Percentiles rank a stretch among this genome's conserved stretches.
Evolutionary conservation across 352 stramenopile species (phyloP).

Genomic region (Phytopythium sindhum): DNA sequence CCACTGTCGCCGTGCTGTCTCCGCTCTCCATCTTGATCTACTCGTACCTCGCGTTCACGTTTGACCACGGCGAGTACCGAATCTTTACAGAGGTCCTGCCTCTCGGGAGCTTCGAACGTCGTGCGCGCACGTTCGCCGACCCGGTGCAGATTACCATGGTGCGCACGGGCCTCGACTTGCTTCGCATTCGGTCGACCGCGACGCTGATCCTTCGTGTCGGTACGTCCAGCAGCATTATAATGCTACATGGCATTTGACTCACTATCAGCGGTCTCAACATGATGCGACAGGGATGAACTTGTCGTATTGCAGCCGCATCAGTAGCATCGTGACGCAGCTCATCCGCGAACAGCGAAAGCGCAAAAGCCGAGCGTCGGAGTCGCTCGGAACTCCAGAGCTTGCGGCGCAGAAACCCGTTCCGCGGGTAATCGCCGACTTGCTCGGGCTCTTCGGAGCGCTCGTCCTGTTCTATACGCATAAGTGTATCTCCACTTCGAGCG

Average conservation of each 20-base stretch:
- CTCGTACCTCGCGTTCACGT: constrained; percentile 18
- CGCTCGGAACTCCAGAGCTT: neutral
- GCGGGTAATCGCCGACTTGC: neutral
- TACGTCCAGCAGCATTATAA: neutral
- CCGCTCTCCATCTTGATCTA: constrained; percentile 17
- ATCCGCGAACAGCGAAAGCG: neutral
- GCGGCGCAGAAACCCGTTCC: constrained; percentile 1
- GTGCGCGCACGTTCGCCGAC: constrained; percentile 18
- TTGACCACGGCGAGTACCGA: constrained; percentile 15
- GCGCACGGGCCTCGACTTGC: constrained; percentile 22
- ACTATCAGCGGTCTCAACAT: neutral
- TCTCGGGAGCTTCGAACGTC: constrained; percentile 14
- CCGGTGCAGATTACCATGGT: constrained; percentile 19
- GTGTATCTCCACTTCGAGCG: constrained; percentile 11
- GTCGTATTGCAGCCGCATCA: constrained; percentile 4
- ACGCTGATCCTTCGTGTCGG: neutral
- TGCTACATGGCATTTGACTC: neutral
- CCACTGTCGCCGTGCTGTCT: constrained; percentile 22
- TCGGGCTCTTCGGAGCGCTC: constrained; percentile 7
- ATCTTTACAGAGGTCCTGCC: constrained; percentile 21
- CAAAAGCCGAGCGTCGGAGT: neutral
- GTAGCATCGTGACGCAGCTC: neutral
- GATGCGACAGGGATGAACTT: neutral
- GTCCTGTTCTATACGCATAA: constrained; percentile 10
- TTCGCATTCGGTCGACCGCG: constrained; percentile 18